Base-by-base conservation (phyloP, 768 basidiomycete genomes). In the Sutorius australiensis region DNA sequence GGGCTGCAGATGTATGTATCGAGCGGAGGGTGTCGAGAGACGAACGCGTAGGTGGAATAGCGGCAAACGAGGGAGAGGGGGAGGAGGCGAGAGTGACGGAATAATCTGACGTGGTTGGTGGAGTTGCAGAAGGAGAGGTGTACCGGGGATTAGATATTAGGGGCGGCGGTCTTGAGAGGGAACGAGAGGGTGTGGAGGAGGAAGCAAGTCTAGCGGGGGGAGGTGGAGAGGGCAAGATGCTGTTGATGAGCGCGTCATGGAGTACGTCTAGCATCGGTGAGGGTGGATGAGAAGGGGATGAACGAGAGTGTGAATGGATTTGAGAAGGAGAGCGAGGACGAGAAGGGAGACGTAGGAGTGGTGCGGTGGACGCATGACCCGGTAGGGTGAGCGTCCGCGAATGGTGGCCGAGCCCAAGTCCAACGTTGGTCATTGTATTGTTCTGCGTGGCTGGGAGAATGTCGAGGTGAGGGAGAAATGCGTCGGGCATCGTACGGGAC, bases 1-100 rank as follows among this genome's bases (percentile, higher is more conserved):
- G 67, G 65, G 48, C 63, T 60, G 61, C 14, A 31, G 67, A 62
- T 21, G 64, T 64, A 32, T 71, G 61, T 49, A 73, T 63, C 3
- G 75, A 76, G 50, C 84, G 82, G 33, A 86, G 79, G 6, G 79
- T 66, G 47, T 85, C 84, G 34, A 87, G 45, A 4, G 85, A 87
- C 3, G 83, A 76, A 24, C 69, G 69, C 65, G 65, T 43, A 51
- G 54, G 54, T 51, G 57, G 60, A 65, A 47, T 70, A 65, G 46
- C 67, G 63, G 52, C 37, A 33, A 34, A 49, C 44, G 56, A 64
- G 48, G 53, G 66, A 36, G 54, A 63, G 41, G 50, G 57, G 41
- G 53, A 51, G 16, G 55, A 51, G 28, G 55, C 39, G 32, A 55
- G 48, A 13, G 50, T 58, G 51, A 53, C 46, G 7, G 56, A 44